Base-by-base conservation (phyloP, 805 yeast species). In the Kuraishia piskuri region DNA sequence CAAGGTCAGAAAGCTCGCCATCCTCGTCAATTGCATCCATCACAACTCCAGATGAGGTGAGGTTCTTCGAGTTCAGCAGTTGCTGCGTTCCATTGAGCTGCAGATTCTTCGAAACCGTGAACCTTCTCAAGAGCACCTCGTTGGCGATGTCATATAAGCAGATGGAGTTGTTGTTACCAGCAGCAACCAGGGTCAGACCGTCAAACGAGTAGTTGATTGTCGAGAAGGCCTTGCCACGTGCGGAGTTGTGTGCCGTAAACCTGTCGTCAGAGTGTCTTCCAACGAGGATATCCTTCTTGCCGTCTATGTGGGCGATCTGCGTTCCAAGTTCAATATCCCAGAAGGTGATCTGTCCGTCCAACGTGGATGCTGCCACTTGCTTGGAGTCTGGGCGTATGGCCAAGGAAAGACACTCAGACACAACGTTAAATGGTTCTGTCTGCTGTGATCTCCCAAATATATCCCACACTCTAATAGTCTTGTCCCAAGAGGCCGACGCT, bases 401-500 rank as follows among this genome's bases (percentile, higher is more conserved):
- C 44, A 94, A 73, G 21, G 90, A 77, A 57, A 92, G 75, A 10
- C 90, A 96, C 66, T 94, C 99, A 40, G 91, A 80, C 54, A 78
- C 82, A 17, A 90, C 81, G 61, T 87, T 90, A 59, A 94, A 82
- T 8, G 98, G 98, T 70, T 94, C 99, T 51, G 89, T 94, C 50
- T 81, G 83, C 61, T 87, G 92, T 0, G 89, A 75, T 62, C 99
- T 80, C 14, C 91, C 86, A 68, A 92, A 94, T 49, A 94, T 82
- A 63, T 84, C 86, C 99, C 99, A 94, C 10, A 94, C 76, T 59
- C 99, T 77, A 19, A 91, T 84, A 3, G 98, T 91, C 60, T 87
- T 88, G 70, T 94, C 99, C 99, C 99, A 94, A 22, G 96, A 86
- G 1, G 96, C 95, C 54, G 94, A 84, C 2, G 96, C 97, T 54